A percentile compares a stretch with the other conserved stretches of the same genome.
phyloP scores from a whole-genome alignment of 2,329 filamentous ascomycete genomes.

The Fusarium zealandicum region DNA sequence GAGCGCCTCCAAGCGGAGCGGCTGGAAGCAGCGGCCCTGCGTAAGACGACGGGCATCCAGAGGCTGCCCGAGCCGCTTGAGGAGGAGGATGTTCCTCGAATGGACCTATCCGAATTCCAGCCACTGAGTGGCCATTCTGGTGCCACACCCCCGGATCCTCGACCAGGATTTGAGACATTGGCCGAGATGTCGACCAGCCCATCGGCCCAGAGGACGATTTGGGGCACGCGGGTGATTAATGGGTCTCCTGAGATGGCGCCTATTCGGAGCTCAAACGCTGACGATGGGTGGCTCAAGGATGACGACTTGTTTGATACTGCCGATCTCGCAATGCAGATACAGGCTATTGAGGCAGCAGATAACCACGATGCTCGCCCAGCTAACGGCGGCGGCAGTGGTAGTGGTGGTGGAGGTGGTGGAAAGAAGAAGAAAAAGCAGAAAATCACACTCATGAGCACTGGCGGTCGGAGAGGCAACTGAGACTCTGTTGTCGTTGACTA shows the following conservation, averaged over 20 bases:
- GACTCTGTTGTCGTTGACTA: constrained; percentile 3
- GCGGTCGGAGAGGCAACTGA: constrained; percentile 58
- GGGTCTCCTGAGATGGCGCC: constrained; percentile 62
- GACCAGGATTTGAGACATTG: constrained; percentile 70
- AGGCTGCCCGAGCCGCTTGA: constrained; percentile 49
- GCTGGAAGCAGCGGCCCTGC: constrained; percentile 74
- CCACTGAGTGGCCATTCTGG: constrained; percentile 62
- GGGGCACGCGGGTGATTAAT: constrained; percentile 81
- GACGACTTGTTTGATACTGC: constrained; percentile 73
- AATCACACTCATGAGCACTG: constrained; percentile 75
- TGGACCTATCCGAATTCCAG: constrained; percentile 70
- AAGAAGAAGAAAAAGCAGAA: constrained; percentile 77
- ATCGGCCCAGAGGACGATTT: constrained; percentile 79
- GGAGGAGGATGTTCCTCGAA: constrained; percentile 47
- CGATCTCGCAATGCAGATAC: constrained; percentile 67
- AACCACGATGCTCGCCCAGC: constrained; percentile 26
- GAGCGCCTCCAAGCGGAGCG: constrained; percentile 84
- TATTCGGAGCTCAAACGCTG: constrained; percentile 42
- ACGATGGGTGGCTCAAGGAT: constrained; percentile 88
- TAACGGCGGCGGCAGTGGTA: constrained; percentile 40
- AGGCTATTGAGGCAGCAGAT: constrained; percentile 57
- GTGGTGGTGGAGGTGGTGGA: constrained; percentile 51
- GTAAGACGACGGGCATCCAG: constrained; percentile 54
- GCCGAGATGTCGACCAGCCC: constrained; percentile 85
- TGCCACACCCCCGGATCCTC: constrained; percentile 62